These are phyloP conservation scores for Puya raimondii DNA, from an alignment of 176 grass and related monocot genomes.

Conservation along the genomic window DNA sequence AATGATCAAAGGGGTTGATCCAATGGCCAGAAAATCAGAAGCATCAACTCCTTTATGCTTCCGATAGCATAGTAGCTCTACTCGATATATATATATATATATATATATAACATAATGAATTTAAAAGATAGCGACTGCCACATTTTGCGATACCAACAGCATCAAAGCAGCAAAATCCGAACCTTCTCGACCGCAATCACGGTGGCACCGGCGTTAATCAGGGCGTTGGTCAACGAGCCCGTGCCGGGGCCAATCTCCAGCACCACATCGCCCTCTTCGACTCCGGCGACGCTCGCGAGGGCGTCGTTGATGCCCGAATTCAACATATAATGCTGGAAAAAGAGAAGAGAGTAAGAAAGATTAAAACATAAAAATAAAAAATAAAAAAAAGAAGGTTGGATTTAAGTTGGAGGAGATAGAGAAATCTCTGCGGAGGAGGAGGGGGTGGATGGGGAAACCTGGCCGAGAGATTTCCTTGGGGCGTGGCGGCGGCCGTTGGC, in stretches of 20 bases:
- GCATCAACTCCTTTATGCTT: no score
- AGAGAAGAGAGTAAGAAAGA: not conserved
- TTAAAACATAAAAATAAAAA: no score
- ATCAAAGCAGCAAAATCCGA: not conserved
- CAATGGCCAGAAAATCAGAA: no score
- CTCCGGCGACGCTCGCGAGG: constrained; percentile 41
- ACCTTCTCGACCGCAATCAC: constrained; percentile 89
- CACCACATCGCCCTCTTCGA: constrained; percentile 69
- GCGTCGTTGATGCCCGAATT: constrained; percentile 68
- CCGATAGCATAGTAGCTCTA: no score
- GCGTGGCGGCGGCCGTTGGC: constrained; percentile 59
- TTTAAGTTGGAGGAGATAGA: not conserved
- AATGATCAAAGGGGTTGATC: no score
- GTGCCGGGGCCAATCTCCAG: constrained; percentile 88
- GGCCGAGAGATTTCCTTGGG: constrained; percentile 81
- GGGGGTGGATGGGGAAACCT: constrained; percentile 20
- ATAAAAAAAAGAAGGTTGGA: not conserved
- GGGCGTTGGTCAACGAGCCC: constrained; percentile 62
- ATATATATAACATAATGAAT: no score
- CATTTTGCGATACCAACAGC: no score
- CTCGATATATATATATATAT: no score
- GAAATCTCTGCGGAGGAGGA: not conserved
- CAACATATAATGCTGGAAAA: constrained; percentile 74
- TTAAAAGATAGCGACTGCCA: no score
- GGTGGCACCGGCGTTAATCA: constrained; percentile 58